Evolutionary conservation across 495 filamentous ascomycete genomes (phyloP).

Genomic region (Sporormia fimetaria): DNA sequence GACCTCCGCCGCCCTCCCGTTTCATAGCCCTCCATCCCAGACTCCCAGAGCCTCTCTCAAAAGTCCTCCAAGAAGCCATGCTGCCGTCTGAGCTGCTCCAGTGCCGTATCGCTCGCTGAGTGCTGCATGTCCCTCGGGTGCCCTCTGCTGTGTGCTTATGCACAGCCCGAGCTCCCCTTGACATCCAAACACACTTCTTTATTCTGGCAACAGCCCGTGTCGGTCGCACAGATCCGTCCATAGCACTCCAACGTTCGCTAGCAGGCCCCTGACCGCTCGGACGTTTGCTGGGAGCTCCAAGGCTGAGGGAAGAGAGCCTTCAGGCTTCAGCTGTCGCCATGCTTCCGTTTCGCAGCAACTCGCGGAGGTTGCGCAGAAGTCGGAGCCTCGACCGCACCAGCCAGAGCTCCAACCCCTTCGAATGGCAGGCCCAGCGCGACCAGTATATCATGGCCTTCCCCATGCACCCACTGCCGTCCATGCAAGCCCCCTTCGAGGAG

Average conservation of each 20-base stretch:
- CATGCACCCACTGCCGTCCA: slow-evolving; percentile 64
- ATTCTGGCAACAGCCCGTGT: slow-evolving; percentile 5
- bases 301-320: too few relatives aligned
- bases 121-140: too few relatives aligned
- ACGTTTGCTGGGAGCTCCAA: too few relatives aligned
- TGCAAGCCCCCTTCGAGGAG: slow-evolving; percentile 91
- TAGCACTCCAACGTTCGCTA: not conserved
- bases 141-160: slow-evolving; percentile 12
- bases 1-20: too few relatives aligned
- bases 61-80: too few relatives aligned
- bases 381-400: slow-evolving; percentile 4
- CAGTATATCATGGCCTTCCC: slow-evolving; percentile 34
- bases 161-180: slow-evolving; percentile 13
- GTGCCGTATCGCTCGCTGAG: too few relatives aligned
- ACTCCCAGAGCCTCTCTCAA: too few relatives aligned
- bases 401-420: slow-evolving; percentile 10
- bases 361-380: slow-evolving; percentile 4
- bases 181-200: not conserved
- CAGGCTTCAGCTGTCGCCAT: too few relatives aligned
- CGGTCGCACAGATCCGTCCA: too few relatives aligned
- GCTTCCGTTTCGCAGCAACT: slow-evolving; percentile 16
- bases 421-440: slow-evolving; percentile 20
- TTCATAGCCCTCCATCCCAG: too few relatives aligned
- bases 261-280: too few relatives aligned
- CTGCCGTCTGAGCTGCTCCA: too few relatives aligned